Conservation (phyloP, 2,329 filamentous ascomycete species). For the Diaporthe eres region DNA sequence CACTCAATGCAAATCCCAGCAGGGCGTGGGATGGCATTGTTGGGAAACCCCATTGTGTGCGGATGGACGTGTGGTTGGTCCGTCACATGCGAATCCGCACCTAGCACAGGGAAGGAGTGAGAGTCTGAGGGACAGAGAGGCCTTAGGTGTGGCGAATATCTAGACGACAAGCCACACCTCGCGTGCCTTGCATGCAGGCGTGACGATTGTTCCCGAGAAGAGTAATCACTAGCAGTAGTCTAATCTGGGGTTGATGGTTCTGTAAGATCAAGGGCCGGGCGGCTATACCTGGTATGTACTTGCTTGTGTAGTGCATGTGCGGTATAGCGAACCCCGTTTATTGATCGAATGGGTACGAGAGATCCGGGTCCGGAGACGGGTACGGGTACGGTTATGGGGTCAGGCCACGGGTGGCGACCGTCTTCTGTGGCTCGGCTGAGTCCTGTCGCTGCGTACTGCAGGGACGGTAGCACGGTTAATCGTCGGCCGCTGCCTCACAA, state of each 20-base stretch:
- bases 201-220: slow-evolving; percentile 24
- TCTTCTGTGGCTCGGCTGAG: background rate
- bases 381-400: slow-evolving; percentile 7
- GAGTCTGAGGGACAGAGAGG: background rate
- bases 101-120: background rate
- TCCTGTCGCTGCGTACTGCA: background rate
- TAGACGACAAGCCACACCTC: slow-evolving; percentile 7
- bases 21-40: slow-evolving; percentile 1
- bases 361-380: background rate
- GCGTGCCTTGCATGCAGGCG: slow-evolving; percentile 22
- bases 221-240: slow-evolving; percentile 29
- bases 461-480: background rate
- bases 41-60: slow-evolving; percentile 13
- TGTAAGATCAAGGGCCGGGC: background rate
- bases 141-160: slow-evolving; percentile 22
- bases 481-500: background rate
- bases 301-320: background rate
- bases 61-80: background rate
- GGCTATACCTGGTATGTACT: background rate
- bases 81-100: background rate
- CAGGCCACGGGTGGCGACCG: background rate
- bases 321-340: background rate
- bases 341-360: background rate
- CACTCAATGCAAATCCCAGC: slow-evolving; percentile 21
- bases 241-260: slow-evolving; percentile 2